A percentile compares a stretch with the other conserved stretches of the same genome.
phyloP scores from a whole-genome alignment of 2,329 filamentous ascomycete genomes.

The Orbilia quercus region DNA sequence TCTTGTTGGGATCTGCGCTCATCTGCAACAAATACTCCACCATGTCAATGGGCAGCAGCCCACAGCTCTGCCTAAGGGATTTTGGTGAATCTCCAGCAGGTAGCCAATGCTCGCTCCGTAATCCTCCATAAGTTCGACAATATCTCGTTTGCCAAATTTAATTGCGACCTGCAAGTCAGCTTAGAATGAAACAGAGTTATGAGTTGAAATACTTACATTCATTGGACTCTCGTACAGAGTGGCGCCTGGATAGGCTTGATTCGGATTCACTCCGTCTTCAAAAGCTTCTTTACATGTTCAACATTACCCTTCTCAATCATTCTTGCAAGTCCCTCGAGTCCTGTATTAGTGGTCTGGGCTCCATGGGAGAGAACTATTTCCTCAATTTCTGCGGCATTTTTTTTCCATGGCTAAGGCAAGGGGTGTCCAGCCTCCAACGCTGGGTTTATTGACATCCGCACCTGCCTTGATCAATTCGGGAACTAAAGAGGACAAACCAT shows the following conservation, averaged over 20 bases:
- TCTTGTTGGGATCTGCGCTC: constrained; percentile 40
- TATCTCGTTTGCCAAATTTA: constrained; percentile 1
- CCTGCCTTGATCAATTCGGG: constrained; percentile 23
- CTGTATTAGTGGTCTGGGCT: constrained; percentile 6
- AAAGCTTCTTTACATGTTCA: constrained; percentile 4
- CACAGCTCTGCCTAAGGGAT: constrained; percentile 17
- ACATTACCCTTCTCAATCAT: neutral
- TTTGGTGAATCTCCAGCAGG: constrained; percentile 6
- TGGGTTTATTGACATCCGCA: constrained; percentile 30
- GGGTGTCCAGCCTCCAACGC: constrained; percentile 12
- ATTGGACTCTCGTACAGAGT: constrained; percentile 10
- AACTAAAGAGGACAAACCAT: neutral
- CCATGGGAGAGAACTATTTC: constrained; percentile 17
- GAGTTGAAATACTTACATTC: constrained; percentile 23
- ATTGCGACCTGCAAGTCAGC: constrained; percentile 22
- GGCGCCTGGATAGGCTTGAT: neutral
- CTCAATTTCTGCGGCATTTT: neutral
- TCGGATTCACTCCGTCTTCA: constrained; percentile 20
- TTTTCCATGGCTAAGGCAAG: constrained; percentile 26
- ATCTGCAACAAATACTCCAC: constrained; percentile 29
- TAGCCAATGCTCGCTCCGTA: constrained; percentile 19
- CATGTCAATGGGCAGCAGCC: constrained; percentile 6
- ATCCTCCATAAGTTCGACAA: constrained; percentile 26
- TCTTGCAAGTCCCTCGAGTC: neutral
- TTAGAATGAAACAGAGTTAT: too few relatives aligned